Evolutionary conservation across 2,329 filamentous ascomycete species (phyloP), one percentile per base, ranked within the genome.

Genomic region (Ophiobolus disseminans): DNA sequence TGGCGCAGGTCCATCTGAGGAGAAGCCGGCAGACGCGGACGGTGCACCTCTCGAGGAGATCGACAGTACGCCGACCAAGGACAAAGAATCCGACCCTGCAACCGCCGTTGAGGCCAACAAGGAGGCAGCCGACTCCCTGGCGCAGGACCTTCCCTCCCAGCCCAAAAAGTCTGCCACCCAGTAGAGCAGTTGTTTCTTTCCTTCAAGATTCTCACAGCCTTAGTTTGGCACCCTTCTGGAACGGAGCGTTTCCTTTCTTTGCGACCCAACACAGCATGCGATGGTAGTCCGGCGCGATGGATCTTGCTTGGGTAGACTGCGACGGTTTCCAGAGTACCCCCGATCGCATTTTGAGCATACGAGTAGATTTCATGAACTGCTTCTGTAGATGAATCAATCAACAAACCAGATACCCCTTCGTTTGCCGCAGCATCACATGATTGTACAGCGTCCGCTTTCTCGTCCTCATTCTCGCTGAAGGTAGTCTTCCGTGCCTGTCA

Each of bases 231-330:
- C n/a, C n/a, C n/a, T n/a, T n/a, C n/a, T n/a, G n/a, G 10, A 31
- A 11, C 13, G 11, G 10, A 31, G 16, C 11, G 13, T 28, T 13
- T 31, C 4, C 28, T 31, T 5, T 11, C 13, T 31, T 14, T 42
- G 3, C 14, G 34, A 43, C 11, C 23, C 20, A 22, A 21, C 19
- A 55, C 28, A 37, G 43, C 57, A 59, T 52, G 46, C 44, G 40
- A 53, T 22, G 55, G 52, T 46, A 51, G 43, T 48, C 48, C 34
- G 50, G 55, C 45, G 52, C 50, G 51, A 60, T 22, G 51, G 48
- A 43, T 40, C 20, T 41, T 45, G 30, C 42, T 44, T 57, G 42
- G 42, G 28, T 47, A 28, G 39, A 45, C 21, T 23, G 34, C 38
- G 37, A 40, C 32, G 36, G 44, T 39, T 46, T 40, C 26, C 20